These are phyloP conservation scores for Fusarium tricinctum DNA, from an alignment of 2,329 filamentous ascomycete genomes.

Conservation along the genomic window DNA sequence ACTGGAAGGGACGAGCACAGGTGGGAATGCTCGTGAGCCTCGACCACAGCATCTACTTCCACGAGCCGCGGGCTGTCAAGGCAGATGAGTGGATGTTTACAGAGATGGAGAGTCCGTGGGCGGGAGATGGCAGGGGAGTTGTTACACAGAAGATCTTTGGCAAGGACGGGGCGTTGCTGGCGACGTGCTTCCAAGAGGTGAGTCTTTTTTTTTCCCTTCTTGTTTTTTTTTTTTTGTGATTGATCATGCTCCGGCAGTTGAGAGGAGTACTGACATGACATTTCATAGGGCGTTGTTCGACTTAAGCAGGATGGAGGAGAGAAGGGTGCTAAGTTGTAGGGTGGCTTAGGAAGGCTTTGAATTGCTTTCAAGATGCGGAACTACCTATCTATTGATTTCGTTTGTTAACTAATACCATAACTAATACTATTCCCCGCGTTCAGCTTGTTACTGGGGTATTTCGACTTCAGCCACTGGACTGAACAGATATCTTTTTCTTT, in stretches of 20 bases:
- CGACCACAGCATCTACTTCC: constrained; percentile 81
- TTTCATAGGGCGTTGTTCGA: constrained; percentile 63
- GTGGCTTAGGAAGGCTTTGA: constrained; percentile 33
- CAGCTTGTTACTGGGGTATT: background rate
- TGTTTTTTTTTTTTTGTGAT: too few species aligned
- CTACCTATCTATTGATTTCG: background rate
- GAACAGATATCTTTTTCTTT: background rate
- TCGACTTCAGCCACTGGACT: background rate
- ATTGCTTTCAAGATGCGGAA: background rate
- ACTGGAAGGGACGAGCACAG: constrained; percentile 66
- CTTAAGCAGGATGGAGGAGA: constrained; percentile 60
- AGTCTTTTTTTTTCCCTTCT: constrained; percentile 45
- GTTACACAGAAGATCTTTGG: constrained; percentile 82
- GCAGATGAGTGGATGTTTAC: constrained; percentile 83
- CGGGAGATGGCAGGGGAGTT: constrained; percentile 80
- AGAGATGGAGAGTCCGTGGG: constrained; percentile 86
- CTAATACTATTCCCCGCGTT: background rate
- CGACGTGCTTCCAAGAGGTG: constrained; percentile 85
- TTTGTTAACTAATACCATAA: constrained; percentile 23
- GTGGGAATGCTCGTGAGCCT: constrained; percentile 89
- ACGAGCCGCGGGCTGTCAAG: constrained; percentile 69
- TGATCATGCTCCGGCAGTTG: background rate
- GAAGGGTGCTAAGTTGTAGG: constrained; percentile 54
- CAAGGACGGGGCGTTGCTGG: constrained; percentile 78
- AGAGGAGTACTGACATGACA: constrained; percentile 47